Conservation (phyloP, 140 eudicot genomes). For the Bidens hawaiensis region DNA sequence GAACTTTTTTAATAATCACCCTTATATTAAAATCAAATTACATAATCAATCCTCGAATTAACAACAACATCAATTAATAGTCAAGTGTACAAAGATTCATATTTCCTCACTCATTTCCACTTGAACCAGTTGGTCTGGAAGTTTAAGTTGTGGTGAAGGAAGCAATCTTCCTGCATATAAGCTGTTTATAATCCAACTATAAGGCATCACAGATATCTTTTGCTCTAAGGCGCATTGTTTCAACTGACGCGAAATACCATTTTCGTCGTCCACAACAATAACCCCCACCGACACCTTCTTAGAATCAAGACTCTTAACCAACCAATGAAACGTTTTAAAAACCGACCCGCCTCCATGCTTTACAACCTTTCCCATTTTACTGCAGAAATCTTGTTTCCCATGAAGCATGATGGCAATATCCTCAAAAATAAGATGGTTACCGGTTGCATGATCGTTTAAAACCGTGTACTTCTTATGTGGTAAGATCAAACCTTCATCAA, state of each 20-base stretch:
- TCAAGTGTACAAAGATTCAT: constrained; percentile 10
- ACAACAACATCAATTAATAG: background rate
- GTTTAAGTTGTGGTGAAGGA: constrained; percentile 32
- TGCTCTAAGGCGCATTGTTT: constrained; percentile 71
- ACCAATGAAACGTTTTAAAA: constrained; percentile 62
- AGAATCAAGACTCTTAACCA: constrained; percentile 48
- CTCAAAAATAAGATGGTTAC: constrained; percentile 32
- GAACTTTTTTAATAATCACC: too few species aligned
- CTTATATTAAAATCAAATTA: too few species aligned
- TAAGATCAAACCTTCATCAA: constrained; percentile 48
- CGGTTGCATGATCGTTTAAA: constrained; percentile 25
- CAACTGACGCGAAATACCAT: constrained; percentile 61
- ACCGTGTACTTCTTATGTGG: constrained; percentile 58
- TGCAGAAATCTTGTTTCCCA: constrained; percentile 57
- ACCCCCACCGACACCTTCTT: constrained; percentile 42
- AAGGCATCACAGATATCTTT: constrained; percentile 51
- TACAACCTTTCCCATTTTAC: constrained; percentile 50
- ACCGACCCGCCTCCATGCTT: constrained; percentile 85
- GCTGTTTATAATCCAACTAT: constrained; percentile 61
- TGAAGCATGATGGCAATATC: constrained; percentile 69
- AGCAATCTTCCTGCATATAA: constrained; percentile 62
- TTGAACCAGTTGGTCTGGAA: constrained; percentile 18
- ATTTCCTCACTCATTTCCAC: constrained; percentile 63
- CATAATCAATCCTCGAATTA: background rate
- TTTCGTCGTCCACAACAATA: constrained; percentile 59